These are phyloP conservation scores for Dipodascus albidus DNA, from an alignment of 805 yeast genomes.

Conservation along the genomic window DNA sequence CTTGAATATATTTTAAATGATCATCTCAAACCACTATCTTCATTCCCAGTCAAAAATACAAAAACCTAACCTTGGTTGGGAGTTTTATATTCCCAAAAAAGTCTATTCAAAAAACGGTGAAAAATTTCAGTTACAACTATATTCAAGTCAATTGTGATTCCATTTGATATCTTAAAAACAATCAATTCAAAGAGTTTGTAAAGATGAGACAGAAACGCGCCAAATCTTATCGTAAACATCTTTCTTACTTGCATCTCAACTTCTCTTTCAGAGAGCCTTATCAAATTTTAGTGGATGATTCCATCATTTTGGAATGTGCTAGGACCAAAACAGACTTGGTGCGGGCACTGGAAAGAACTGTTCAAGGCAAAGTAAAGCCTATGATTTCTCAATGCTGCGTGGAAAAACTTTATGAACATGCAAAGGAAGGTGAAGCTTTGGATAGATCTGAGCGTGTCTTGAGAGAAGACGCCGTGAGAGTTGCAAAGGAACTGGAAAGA, in stretches of 20 bases:
- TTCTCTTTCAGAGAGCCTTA: constrained; percentile 92
- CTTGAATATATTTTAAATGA: too few species aligned
- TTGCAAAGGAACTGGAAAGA: constrained; percentile 79
- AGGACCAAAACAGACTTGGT: constrained; percentile 63
- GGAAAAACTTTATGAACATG: constrained; percentile 56
- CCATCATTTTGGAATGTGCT: constrained; percentile 53
- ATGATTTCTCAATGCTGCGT: constrained; percentile 95
- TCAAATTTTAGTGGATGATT: constrained; percentile 81
- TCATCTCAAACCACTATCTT: too few species aligned
- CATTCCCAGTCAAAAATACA: too few species aligned
- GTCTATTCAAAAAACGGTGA: neutral
- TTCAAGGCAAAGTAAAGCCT: constrained; percentile 77
- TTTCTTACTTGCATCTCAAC: constrained; percentile 71
- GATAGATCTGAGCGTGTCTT: constrained; percentile 41
- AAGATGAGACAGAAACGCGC: constrained; percentile 94
- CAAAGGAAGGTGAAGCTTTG: neutral
- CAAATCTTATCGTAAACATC: constrained; percentile 84
- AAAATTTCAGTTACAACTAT: neutral
- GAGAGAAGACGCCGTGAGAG: constrained; percentile 45
- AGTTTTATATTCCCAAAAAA: neutral
- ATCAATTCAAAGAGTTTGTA: neutral
- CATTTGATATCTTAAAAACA: too few species aligned
- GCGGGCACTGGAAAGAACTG: constrained; percentile 69
- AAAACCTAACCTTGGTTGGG: neutral
- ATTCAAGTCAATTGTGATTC: too few species aligned